Base-by-base conservation (phyloP, 345 rosid genomes). In the Eucalyptus cloeziana region DNA sequence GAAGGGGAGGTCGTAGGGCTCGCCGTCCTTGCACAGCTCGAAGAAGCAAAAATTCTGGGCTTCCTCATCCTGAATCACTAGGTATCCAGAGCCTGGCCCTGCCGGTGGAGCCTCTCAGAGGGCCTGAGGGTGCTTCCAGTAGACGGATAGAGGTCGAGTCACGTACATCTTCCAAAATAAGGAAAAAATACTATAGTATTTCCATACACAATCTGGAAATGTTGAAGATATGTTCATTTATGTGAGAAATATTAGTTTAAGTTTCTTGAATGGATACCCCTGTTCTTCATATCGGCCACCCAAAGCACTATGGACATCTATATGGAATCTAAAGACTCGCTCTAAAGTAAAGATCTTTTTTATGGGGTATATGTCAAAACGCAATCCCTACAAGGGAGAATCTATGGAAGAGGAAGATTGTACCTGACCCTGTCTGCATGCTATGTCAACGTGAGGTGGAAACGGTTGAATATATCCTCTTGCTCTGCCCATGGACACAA, bases 41-140 rank as follows among this genome's bases (percentile, higher is more conserved):
- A 88, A 93, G 71, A 90, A 92, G 37, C 86, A 88, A 45, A 90
- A 88, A 5, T 87, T 44, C 27, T 86, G 89, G 30, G 90, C 91
- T 89, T 92, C 94, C 88, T 94, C 94, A 44, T 94, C 94, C 86
- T 85, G 91, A 86, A 94, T 88, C 1, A 94, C 92, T 45, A 94
- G 49, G 43, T 89, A 27, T 5, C 95, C 93, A 4, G 95, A 92
- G 69, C 89, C 89, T 9, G 94, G 94, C 83, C 94, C 94, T 33
- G 90, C 94, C 0, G 91, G 92, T 5, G 94, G 94, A 19, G 90
- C 62, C n/a, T 40, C 85, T 9, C 81, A 87, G 5, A 89, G 88
- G 24, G 90, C 87, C 4, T 87, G 27, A 31, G 91, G 93, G 87
- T 17, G 50, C 43, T 90, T 92, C 47, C 87, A 87, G 89, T 88